These are phyloP conservation scores for Entomortierella chlamydospora DNA, from an alignment of 192 early-diverging fungal genomes.

Conservation along the genomic window DNA sequence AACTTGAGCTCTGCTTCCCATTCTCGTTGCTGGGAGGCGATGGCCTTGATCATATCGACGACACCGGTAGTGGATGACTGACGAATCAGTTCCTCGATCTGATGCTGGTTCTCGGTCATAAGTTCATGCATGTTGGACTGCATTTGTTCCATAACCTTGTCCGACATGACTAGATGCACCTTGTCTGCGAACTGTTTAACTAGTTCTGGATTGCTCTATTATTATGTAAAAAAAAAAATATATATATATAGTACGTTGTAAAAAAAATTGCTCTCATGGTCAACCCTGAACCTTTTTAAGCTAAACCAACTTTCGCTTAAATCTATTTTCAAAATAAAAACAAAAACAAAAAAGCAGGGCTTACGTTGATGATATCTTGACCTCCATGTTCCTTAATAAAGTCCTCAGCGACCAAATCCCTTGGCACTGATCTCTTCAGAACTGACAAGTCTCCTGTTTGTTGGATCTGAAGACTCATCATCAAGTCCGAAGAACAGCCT, in stretches of 20 bases:
- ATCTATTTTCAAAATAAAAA: no score
- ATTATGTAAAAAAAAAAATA: not conserved
- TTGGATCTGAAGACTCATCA: constrained; percentile 67
- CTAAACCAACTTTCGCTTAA: no score
- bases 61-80: constrained; percentile 42
- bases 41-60: constrained; percentile 44
- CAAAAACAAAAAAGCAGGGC: no score
- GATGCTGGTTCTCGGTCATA: constrained; percentile 38
- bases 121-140: constrained; percentile 48
- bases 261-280: no score
- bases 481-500: constrained; percentile 58
- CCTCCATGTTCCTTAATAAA: constrained; percentile 60
- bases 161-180: constrained; percentile 42
- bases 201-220: constrained; percentile 43
- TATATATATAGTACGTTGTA: no score
- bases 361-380: constrained; percentile 52
- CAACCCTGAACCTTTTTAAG: no score
- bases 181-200: constrained; percentile 54
- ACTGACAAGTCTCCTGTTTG: constrained; percentile 62
- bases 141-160: constrained; percentile 55
- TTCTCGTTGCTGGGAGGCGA: constrained; percentile 34
- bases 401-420: constrained; percentile 54
- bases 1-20: constrained; percentile 43
- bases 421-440: constrained; percentile 42
- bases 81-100: constrained; percentile 26